Evolutionary conservation across 306 rosid species (phyloP).

Genomic region (Erythrophleum fordii): DNA sequence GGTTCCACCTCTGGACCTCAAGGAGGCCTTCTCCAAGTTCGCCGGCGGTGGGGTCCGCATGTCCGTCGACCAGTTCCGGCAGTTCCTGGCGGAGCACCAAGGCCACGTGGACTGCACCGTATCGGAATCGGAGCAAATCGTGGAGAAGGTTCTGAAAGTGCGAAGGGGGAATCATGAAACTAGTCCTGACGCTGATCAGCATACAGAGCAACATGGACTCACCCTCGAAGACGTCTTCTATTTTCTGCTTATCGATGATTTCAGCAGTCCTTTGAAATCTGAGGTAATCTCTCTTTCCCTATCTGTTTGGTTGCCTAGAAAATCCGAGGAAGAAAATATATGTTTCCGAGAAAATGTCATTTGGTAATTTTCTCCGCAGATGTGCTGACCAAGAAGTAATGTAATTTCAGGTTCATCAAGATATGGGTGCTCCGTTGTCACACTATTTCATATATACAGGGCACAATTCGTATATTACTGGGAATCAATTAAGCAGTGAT

Average conservation of each 20-base stretch:
- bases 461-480: conserved; percentile 90
- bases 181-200: neutral
- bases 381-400: conserved; percentile 3
- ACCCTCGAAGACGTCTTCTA: conserved; percentile 61
- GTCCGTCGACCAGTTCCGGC: conserved; percentile 61
- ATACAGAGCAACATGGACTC: conserved; percentile 26
- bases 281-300: conserved; percentile 51
- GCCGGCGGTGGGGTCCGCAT: conserved; percentile 52
- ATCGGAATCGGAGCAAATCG: conserved; percentile 47
- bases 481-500: conserved; percentile 91
- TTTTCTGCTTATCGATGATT: conserved; percentile 59
- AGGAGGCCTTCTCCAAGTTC: conserved; percentile 54
- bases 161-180: conserved; percentile 34
- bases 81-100: conserved; percentile 69
- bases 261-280: conserved; percentile 60
- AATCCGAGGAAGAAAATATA: conserved; percentile 13
- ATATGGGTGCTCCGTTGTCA: conserved; percentile 87
- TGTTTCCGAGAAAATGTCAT: neutral
- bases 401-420: conserved; percentile 80
- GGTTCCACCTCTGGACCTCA: conserved; percentile 73
- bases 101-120: conserved; percentile 50
- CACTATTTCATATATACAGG: conserved; percentile 97
- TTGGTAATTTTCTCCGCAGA: neutral
- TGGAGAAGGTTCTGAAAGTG: conserved; percentile 45
- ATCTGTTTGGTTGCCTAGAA: neutral